Evolutionary conservation across 23 red algal species (phyloP).

Genomic region (Rhodosorus marinus): DNA sequence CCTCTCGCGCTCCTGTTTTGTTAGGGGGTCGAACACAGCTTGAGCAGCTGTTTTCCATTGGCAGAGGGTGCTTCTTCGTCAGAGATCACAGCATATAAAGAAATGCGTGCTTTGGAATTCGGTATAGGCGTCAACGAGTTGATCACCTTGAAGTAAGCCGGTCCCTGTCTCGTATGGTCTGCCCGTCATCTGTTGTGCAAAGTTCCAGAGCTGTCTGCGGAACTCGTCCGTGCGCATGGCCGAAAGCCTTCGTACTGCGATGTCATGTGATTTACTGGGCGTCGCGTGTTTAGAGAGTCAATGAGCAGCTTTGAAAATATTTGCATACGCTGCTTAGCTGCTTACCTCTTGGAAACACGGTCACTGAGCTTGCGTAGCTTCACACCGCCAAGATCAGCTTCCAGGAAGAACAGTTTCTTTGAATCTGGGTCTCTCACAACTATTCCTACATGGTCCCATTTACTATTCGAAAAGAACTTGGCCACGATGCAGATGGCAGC

Average conservation of each 20-base stretch:
- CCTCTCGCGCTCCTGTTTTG: constrained; percentile 85
- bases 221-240: constrained; percentile 53
- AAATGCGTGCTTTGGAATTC: too few relatives aligned
- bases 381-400: constrained; percentile 85
- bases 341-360: too few relatives aligned
- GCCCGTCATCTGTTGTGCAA: constrained; percentile 67
- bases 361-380: constrained; percentile 68
- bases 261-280: constrained; percentile 73
- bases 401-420: constrained; percentile 58
- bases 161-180: constrained; percentile 72
- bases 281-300: too few relatives aligned
- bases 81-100: too few relatives aligned
- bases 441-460: constrained; percentile 95
- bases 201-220: constrained; percentile 37
- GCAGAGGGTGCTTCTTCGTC: too few relatives aligned
- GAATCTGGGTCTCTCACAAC: constrained; percentile 47
- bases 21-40: constrained; percentile 54
- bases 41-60: too few relatives aligned
- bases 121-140: too few relatives aligned
- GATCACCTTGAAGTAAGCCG: constrained; percentile 40
- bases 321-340: too few relatives aligned
- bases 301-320: too few relatives aligned
- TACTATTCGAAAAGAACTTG: constrained; percentile 66
- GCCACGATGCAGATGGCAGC: constrained; percentile 63
- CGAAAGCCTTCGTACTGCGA: constrained; percentile 70